Evolutionary conservation across 140 eudicot species (phyloP).

Genomic region (Ambrosia hybrid): DNA sequence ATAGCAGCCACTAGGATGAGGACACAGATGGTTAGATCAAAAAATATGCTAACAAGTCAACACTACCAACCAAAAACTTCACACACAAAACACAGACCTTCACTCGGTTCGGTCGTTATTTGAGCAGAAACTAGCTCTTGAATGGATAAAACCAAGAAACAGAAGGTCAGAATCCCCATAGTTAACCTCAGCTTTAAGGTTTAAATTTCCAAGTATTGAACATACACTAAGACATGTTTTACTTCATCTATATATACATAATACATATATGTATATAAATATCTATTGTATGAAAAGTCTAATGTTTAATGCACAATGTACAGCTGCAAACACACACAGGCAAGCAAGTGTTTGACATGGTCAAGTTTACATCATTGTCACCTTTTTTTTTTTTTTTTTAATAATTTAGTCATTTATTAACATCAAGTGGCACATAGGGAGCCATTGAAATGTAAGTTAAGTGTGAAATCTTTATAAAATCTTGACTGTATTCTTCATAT

Average conservation of each 20-base stretch:
- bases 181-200: slow-evolving; percentile 23
- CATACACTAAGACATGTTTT: slow-evolving; percentile 14
- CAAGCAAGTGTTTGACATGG: slow-evolving; percentile 34
- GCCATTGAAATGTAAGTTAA: slow-evolving; percentile 18
- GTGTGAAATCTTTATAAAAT: slow-evolving; percentile 19
- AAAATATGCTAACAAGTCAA: neutral
- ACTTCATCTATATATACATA: slow-evolving; percentile 12
- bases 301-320: slow-evolving; percentile 28
- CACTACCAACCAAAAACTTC: slow-evolving; percentile 2
- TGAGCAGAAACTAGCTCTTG: slow-evolving; percentile 43
- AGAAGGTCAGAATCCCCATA: slow-evolving; percentile 46
- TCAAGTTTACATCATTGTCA: slow-evolving; percentile 34
- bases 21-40: neutral
- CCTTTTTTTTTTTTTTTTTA: neutral
- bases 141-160: slow-evolving; percentile 40
- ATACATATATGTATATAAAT: neutral
- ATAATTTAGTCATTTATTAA: slow-evolving; percentile 26
- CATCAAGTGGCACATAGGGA: slow-evolving; percentile 32
- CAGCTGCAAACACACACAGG: slow-evolving; percentile 25
- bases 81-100: slow-evolving; percentile 37
- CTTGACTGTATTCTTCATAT: slow-evolving; percentile 24
- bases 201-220: slow-evolving; percentile 7
- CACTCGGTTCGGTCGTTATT: slow-evolving; percentile 45
- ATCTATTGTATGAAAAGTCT: slow-evolving; percentile 1
- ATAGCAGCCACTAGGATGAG: slow-evolving; percentile 58